phyloP scores from a whole-genome alignment of 2,329 filamentous ascomycete species.

The Ophiocordyceps camponoti-rufipedis region DNA sequence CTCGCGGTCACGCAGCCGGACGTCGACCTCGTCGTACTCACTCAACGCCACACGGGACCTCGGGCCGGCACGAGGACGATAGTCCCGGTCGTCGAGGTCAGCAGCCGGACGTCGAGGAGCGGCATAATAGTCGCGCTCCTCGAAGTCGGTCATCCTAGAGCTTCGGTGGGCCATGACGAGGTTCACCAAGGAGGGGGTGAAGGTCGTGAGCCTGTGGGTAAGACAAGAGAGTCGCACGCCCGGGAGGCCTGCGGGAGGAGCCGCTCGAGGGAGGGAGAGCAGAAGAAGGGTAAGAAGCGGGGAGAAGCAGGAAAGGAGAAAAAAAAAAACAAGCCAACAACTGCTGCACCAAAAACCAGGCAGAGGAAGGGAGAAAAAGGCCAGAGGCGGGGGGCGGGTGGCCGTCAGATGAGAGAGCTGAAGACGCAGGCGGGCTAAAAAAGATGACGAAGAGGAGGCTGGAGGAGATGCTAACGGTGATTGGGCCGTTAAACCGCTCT shows the following conservation, averaged over 20 bases:
- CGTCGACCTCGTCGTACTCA: slow-evolving; percentile 19
- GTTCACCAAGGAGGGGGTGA: too few relatives aligned
- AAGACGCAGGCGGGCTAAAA: not conserved
- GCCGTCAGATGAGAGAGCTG: not conserved
- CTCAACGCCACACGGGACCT: slow-evolving; percentile 3
- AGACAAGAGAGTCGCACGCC: not conserved
- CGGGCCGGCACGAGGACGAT: slow-evolving; percentile 6
- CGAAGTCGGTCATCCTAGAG: slow-evolving; percentile 17
- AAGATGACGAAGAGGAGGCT: not conserved
- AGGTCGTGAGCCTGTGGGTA: not conserved
- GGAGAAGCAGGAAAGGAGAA: not conserved
- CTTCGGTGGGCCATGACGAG: slow-evolving; percentile 6
- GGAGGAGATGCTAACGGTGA: not conserved
- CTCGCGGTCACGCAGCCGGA: slow-evolving; percentile 25
- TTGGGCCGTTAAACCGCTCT: not conserved
- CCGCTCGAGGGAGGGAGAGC: not conserved
- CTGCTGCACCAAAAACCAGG: too few relatives aligned
- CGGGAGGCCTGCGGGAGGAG: too few relatives aligned
- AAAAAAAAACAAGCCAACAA: not conserved
- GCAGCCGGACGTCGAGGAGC: not conserved
- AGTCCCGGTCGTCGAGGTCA: slow-evolving; percentile 10
- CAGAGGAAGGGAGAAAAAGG: not conserved
- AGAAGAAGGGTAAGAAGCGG: not conserved
- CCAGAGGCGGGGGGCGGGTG: not conserved
- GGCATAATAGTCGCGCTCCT: slow-evolving; percentile 15